Percentiles rank a stretch among this genome's conserved stretches.
Evolutionary conservation across 139 green algal genomes (phyloP).

Genomic region (Closterium sp.): DNA sequence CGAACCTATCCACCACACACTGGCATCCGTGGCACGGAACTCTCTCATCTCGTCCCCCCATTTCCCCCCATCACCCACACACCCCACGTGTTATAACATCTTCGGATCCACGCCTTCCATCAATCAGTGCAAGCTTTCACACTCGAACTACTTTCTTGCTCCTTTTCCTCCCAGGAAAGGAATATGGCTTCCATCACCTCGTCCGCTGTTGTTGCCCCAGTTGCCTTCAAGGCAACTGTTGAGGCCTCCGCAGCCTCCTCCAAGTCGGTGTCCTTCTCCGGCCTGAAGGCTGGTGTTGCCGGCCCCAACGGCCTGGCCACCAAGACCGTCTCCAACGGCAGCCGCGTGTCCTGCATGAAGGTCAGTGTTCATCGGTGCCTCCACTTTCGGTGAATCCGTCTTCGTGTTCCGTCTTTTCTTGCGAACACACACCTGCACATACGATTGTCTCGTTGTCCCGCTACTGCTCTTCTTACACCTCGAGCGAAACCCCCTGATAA

Average conservation of each 20-base stretch:
- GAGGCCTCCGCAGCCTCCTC: background rate
- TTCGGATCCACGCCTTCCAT: background rate
- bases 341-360: constrained; percentile 41
- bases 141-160: background rate
- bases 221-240: background rate
- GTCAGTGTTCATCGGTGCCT: background rate
- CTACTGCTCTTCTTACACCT: background rate
- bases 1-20: background rate
- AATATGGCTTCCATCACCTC: background rate
- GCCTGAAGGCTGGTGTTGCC: constrained; percentile 17
- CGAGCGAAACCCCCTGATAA: background rate
- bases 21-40: background rate
- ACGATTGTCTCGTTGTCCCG: background rate
- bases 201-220: background rate
- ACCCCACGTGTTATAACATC: background rate
- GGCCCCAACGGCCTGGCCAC: constrained; percentile 22
- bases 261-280: constrained; percentile 12
- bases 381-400: background rate
- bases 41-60: background rate
- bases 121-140: background rate
- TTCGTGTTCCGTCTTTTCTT: background rate
- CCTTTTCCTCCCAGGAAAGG: background rate
- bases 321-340: constrained; percentile 44
- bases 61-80: no score
- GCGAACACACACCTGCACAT: background rate